These are phyloP conservation scores for Cunninghamia lanceolata DNA, from an alignment of 75 land plant genomes.

Conservation along the genomic window DNA sequence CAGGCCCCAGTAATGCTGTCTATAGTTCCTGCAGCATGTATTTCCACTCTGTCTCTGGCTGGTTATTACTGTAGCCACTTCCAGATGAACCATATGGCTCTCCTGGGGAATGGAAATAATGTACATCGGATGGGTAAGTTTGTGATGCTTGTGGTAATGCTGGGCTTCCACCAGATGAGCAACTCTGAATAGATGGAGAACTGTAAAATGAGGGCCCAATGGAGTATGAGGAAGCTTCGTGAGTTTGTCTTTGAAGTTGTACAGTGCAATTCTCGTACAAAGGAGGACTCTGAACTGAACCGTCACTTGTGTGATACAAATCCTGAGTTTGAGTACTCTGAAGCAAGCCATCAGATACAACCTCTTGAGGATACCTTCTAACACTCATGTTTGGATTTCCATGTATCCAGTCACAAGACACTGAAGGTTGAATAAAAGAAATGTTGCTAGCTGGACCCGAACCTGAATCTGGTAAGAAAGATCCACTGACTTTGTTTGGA, in stretches of 20 bases:
- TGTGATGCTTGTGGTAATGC: slow-evolving; percentile 25
- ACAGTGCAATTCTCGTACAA: neutral
- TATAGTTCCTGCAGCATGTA: slow-evolving; percentile 59
- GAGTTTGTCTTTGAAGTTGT: slow-evolving; percentile 17
- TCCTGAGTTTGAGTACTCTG: slow-evolving; percentile 6
- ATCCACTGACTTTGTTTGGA: neutral
- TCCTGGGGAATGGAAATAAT: slow-evolving; percentile 22
- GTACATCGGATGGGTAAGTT: slow-evolving; percentile 24
- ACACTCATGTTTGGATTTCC: slow-evolving; percentile 4
- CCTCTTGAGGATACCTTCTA: slow-evolving; percentile 5
- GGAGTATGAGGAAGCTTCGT: slow-evolving; percentile 38
- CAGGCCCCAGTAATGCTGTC: slow-evolving; percentile 52
- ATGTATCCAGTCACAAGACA: slow-evolving; percentile 1
- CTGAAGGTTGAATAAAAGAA: neutral
- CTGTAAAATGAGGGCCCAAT: slow-evolving; percentile 14
- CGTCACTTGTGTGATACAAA: neutral
- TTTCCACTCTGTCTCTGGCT: too few species aligned
- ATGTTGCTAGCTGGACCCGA: neutral
- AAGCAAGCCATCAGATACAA: slow-evolving; percentile 1
- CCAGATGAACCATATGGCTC: slow-evolving; percentile 34
- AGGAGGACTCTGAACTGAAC: slow-evolving; percentile 5
- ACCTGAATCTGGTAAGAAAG: slow-evolving; percentile 1
- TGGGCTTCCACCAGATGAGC: slow-evolving; percentile 23
- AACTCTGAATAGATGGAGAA: slow-evolving; percentile 18
- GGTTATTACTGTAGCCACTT: slow-evolving; percentile 40